phyloP scores from a whole-genome alignment of 2,329 filamentous ascomycete genomes.

The Cordyceps javanica region DNA sequence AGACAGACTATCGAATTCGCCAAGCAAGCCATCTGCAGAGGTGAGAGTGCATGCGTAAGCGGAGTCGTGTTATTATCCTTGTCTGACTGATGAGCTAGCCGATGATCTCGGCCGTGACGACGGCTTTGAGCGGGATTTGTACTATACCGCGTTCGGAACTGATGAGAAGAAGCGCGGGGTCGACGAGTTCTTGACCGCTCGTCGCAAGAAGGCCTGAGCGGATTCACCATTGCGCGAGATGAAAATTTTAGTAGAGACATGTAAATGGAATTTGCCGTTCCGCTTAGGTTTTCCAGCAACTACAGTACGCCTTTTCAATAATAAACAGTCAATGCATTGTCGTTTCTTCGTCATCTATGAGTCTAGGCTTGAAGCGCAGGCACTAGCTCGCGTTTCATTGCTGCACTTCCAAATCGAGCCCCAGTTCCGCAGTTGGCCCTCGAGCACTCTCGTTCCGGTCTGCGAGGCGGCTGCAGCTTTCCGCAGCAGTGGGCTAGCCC shows the following conservation, averaged over 20 bases:
- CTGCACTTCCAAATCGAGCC: slow-evolving; percentile 18
- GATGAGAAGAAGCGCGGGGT: slow-evolving; percentile 4
- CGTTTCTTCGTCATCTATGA: slow-evolving; percentile 2
- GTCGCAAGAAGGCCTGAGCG: not conserved
- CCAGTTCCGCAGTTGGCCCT: slow-evolving; percentile 18
- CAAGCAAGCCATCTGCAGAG: slow-evolving; percentile 11
- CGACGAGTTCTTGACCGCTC: slow-evolving; percentile 4
- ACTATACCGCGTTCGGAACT: slow-evolving; percentile 8
- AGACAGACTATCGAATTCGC: slow-evolving; percentile 2
- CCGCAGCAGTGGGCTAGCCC: slow-evolving; percentile 16
- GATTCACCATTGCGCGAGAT: not conserved
- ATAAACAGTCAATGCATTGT: slow-evolving; percentile 1
- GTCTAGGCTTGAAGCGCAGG: not conserved
- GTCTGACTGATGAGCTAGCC: not conserved
- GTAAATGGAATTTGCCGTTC: not conserved
- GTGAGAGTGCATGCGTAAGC: not conserved
- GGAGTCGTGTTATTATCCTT: not conserved
- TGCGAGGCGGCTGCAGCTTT: slow-evolving; percentile 8
- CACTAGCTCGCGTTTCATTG: not conserved
- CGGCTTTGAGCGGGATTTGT: slow-evolving; percentile 5
- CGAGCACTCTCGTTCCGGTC: not conserved
- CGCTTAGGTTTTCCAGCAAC: not conserved
- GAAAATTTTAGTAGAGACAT: not conserved
- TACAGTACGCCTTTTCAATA: not conserved
- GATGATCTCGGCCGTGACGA: slow-evolving; percentile 10